Conservation (phyloP, 2,329 filamentous ascomycete genomes). For the Hypocreales sp. region DNA sequence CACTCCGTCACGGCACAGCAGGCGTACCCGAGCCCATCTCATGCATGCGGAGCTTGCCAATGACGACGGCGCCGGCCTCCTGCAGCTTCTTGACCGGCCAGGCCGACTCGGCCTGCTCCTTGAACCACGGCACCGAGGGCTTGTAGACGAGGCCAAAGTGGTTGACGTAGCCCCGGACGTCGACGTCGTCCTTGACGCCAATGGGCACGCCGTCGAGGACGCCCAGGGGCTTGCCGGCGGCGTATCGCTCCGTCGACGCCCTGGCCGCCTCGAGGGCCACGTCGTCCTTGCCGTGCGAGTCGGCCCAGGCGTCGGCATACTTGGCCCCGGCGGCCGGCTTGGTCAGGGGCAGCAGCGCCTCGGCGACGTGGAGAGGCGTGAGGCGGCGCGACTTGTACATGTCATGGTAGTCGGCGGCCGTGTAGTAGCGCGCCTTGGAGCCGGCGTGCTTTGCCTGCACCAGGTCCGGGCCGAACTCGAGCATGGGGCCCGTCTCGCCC, state of each 20-base stretch:
- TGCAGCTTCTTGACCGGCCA: conserved; percentile 60
- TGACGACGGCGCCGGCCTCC: conserved; percentile 57
- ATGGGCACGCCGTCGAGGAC: conserved; percentile 71
- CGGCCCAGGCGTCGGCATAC: conserved; percentile 61
- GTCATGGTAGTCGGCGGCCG: conserved; percentile 60
- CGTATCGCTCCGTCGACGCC: conserved; percentile 59
- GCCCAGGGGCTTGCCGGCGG: conserved; percentile 46
- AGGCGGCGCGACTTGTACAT: conserved; percentile 54
- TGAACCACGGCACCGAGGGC: conserved; percentile 34
- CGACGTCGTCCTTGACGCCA: conserved; percentile 69
- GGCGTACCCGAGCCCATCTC: conserved; percentile 54
- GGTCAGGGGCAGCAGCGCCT: conserved; percentile 57
- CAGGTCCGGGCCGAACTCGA: conserved; percentile 26
- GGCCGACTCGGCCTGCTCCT: conserved; percentile 35
- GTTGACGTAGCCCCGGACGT: conserved; percentile 53
- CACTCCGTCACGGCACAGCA: no score
- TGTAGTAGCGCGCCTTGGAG: conserved; percentile 42
- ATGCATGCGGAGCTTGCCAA: conserved; percentile 70
- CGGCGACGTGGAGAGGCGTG: conserved; percentile 57
- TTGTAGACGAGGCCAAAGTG: conserved; percentile 49
- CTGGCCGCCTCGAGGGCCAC: conserved; percentile 51
- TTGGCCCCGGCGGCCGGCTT: conserved; percentile 39
- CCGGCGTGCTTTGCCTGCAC: conserved; percentile 22
- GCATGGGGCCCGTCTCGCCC: conserved; percentile 17
- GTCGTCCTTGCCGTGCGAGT: conserved; percentile 40